These are phyloP conservation scores for Globisporangium cylindrosporum DNA, from an alignment of 352 stramenopile species.

Conservation along the genomic window DNA sequence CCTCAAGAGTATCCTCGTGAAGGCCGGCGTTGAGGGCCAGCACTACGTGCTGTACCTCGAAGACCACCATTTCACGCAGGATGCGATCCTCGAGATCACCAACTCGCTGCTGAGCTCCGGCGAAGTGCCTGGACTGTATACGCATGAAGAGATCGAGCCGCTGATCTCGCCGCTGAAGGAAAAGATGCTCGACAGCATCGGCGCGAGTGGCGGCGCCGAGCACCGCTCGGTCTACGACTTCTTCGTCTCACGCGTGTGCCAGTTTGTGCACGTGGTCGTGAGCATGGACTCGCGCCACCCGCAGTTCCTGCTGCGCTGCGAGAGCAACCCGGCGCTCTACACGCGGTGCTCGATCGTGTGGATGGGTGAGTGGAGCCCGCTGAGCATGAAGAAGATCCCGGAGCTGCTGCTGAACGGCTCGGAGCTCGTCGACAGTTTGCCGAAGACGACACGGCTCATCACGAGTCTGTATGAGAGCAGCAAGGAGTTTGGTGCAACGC, in stretches of 20 bases:
- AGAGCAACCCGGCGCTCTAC: constrained; percentile 93
- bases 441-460: constrained; percentile 55
- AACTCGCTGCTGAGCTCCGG: constrained; percentile 91
- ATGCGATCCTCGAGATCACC: constrained; percentile 89
- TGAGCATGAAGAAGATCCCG: constrained; percentile 77
- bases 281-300: constrained; percentile 67
- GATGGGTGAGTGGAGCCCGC: constrained; percentile 90
- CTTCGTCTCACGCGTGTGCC: constrained; percentile 88
- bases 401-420: constrained; percentile 60
- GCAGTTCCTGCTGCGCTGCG: constrained; percentile 86
- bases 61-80: constrained; percentile 90
- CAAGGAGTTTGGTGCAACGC: constrained; percentile 69
- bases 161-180: constrained; percentile 89
- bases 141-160: constrained; percentile 92
- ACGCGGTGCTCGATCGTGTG: constrained; percentile 90
- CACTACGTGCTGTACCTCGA: constrained; percentile 91
- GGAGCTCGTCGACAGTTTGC: constrained; percentile 57
- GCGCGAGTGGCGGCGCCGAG: constrained; percentile 31
- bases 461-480: constrained; percentile 62
- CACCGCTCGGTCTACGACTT: constrained; percentile 92
- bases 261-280: constrained; percentile 89
- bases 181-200: constrained; percentile 84
- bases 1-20: constrained; percentile 88
- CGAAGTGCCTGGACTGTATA: constrained; percentile 92
- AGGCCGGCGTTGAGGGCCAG: constrained; percentile 77